Base-by-base conservation (phyloP, 2,329 filamentous ascomycete genomes). In the Ascochyta koolunga region DNA sequence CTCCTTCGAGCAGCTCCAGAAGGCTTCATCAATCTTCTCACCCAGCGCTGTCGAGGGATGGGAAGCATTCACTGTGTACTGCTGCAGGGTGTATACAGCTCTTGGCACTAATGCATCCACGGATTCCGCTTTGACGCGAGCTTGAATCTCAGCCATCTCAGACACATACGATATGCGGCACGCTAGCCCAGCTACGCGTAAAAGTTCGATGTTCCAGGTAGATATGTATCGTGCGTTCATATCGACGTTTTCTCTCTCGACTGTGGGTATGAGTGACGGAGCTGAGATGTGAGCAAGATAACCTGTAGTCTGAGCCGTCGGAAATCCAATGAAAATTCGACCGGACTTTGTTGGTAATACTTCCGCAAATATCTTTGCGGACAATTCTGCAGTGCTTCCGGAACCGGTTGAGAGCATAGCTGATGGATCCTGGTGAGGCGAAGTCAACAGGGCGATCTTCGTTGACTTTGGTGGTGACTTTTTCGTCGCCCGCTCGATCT, bases 231-330 rank as follows among this genome's bases (percentile, higher is more conserved):
- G 86, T 15, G 95, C 96, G 72, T 99, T 98, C 59, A 99, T 81
- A 74, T 99, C 95, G 53, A 99, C 96, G 48, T 91, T 95, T 72
- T 99, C 95, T 70, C 95, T 87, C 75, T 99, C 95, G 2, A 99
- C 96, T 0, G 95, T 99, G 0, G 95, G 95, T 52, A 99, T 99
- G 13, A 99, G 88, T 0, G 93, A 97, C 1, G 93, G 95, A 0
- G 95, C 95, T 11, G 93, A 98, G 25, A 99, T 89, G 73, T 99
- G 95, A 71, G 96, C 89, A 15, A 93, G 90, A 24, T 93, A 87
- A 49, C 93, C 95, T 0, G 96, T 99, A 0, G 95, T 99, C 77
- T 99, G 95, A 64, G 93, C 93, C 1, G 95, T 99, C 3, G 95
- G 93, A 69, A 99, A 99, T 0, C 95, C 95, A 68, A 99, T 99